Conservation (phyloP, 192 early-diverging fungal species). For the Coemansia sp. region DNA sequence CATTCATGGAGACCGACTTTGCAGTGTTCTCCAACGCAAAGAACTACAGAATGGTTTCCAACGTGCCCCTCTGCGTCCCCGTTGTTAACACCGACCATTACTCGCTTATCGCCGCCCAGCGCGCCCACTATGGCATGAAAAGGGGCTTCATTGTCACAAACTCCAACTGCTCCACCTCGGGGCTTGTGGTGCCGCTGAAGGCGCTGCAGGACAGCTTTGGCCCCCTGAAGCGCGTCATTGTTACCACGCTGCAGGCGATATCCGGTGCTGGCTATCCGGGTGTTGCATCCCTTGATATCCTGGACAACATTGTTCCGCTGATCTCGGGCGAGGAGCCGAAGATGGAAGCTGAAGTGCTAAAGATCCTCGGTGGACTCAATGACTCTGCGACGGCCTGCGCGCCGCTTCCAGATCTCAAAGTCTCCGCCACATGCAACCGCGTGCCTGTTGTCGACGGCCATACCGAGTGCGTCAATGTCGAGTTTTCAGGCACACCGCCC, state of each 20-base stretch:
- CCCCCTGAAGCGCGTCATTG: constrained; percentile 75
- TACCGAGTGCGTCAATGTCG: constrained; percentile 84
- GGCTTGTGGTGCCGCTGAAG: constrained; percentile 86
- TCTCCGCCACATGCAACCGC: constrained; percentile 95
- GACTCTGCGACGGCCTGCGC: constrained; percentile 49
- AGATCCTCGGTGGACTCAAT: constrained; percentile 82
- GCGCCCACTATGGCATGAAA: constrained; percentile 56
- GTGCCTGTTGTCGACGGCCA: constrained; percentile 97
- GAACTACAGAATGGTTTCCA: constrained; percentile 89
- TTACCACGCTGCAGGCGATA: constrained; percentile 94
- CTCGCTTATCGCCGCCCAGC: constrained; percentile 76
- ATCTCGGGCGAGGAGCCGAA: constrained; percentile 97
- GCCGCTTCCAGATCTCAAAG: constrained; percentile 61
- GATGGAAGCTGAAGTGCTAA: constrained; percentile 91
- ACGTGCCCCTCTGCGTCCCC: constrained; percentile 93
- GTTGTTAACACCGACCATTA: constrained; percentile 90
- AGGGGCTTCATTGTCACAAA: constrained; percentile 94
- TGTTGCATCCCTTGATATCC: constrained; percentile 90
- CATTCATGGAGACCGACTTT: constrained; percentile 83
- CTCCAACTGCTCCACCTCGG: constrained; percentile 98
- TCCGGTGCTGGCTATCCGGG: constrained; percentile 98
- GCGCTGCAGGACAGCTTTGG: constrained; percentile 93
- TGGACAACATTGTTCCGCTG: constrained; percentile 94
- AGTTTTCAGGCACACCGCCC: constrained; percentile 73
- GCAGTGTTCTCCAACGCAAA: constrained; percentile 96